phyloP scores from a whole-genome alignment of 1,284 basidiomycete species.

The Puccinia polysora region DNA sequence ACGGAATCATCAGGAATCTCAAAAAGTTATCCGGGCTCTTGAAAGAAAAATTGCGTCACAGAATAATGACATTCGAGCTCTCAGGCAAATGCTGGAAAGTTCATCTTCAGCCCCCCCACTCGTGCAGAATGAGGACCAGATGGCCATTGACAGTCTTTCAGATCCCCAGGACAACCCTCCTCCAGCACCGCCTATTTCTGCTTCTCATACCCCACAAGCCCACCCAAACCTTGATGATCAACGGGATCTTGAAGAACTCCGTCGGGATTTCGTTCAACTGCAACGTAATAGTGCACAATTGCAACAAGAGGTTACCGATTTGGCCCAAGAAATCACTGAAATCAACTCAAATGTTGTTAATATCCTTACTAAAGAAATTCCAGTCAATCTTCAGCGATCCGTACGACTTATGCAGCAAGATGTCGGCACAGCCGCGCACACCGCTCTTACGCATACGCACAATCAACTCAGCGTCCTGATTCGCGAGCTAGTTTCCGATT shows the following conservation, averaged over 20 bases:
- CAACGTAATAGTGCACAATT: too few species aligned
- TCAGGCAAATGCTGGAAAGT: background rate
- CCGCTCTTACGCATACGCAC: background rate
- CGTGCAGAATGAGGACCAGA: background rate
- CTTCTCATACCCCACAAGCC: too few species aligned
- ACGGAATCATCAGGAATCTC: background rate
- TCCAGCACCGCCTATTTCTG: too few species aligned
- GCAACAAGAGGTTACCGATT: background rate
- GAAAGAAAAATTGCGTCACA: slow-evolving; percentile 2
- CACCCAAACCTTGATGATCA: too few species aligned
- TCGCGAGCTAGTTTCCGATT: background rate
- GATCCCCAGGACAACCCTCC: background rate
- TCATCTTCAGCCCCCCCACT: background rate
- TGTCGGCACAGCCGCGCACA: background rate
- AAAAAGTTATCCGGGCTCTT: slow-evolving; percentile 1
- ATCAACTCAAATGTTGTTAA: background rate
- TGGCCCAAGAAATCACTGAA: too few species aligned
- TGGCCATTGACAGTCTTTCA: background rate
- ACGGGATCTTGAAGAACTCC: too few species aligned
- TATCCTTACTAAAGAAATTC: slow-evolving; percentile 5
- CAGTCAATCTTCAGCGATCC: background rate
- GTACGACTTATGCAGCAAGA: slow-evolving; percentile 16
- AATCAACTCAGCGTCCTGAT: slow-evolving; percentile 7
- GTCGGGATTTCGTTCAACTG: too few species aligned
- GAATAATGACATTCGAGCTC: background rate